Evolutionary conservation across 2,329 filamentous ascomycete genomes (phyloP), one percentile per base, ranked within the genome.

Genomic region (Xylaria arbuscula): DNA sequence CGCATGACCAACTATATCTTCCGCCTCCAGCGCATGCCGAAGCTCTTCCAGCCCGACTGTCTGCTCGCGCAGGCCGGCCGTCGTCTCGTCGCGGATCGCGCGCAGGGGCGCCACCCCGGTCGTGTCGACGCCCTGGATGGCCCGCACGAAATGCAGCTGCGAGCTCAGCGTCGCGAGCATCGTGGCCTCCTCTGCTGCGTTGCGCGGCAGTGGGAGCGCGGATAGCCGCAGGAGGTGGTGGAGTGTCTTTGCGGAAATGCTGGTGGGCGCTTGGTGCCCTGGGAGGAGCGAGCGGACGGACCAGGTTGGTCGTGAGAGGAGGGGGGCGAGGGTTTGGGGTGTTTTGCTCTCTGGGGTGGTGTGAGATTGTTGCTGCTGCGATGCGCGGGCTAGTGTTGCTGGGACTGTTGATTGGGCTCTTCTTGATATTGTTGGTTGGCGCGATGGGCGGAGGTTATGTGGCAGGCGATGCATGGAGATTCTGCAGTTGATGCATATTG

Each of bases 141-240:
- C 89, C 69, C 88, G 90, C n/a, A 98, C 94, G 77, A 99, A 99
- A 76, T 92, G 91, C 0, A 99, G 87, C 78, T 99, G 96, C 38
- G 92, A 89, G 61, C 90, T 86, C 1, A 99, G 86, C 0, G 91
- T 94, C 24, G 86, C 78, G 3, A 97, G 86, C 88, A 97, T 93
- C 32, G 84, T 81, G 0, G 83, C 75, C 78, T 97, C 91, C 74
- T 94, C 90, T 60, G 84, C 84, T 1, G 82, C 72, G 1, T 84
- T 84, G 19, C 84, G 81, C 0, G 95, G 94, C 1, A 86, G 86
- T 0, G 95, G 94, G 0, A 99, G 90, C 15, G 95, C 94, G 3
- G 94, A 97, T 47, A 98, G 90, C 19, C 93, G 92, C 42, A 98
- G 90, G 10, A 98, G 89, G 79, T 98, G 95, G 74, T 88, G 89